Evolutionary conservation across 495 filamentous ascomycete genomes (phyloP), one percentile per base, ranked within the genome.

Genomic region (Saxispiralis lemnorum): DNA sequence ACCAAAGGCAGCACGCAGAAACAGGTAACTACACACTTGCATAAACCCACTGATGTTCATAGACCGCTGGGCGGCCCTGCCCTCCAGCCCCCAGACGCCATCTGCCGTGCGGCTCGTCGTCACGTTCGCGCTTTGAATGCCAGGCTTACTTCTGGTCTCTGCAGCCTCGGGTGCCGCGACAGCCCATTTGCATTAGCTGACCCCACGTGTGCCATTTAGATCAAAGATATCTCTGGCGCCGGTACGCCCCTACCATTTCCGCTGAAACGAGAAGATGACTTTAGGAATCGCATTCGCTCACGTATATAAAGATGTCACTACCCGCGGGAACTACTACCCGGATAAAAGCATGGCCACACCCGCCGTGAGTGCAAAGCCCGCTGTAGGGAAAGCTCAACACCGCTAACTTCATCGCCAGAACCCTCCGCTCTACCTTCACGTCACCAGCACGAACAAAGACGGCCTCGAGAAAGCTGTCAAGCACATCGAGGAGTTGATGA

Each of bases 181-280:
- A 68, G 76, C 79, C 83, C 76, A 73, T 76, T 86, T 81, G 78
- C 84, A 84, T 81, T 79, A 92, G 87, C 89, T 97, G 79, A 97
- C 89, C 75, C 79, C 73, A 62, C 80, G 73, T 81, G 73, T 89
- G 81, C 75, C 59, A 82, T 83, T 60, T 94, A 97, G 89, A 97
- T 97, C 54, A 93, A 94, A 82, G 87, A 96, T 68, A 82, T 95
- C 58, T 95, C 89, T 80, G 89, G 89, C 77, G 88, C 89, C 70
- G 89, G 89, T 97, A 97, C 78, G 89, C 79, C 71, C 68, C 57
- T 63, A 35, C 19, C 30, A 12, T 31, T 18, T 72, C 56, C 60
- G 59, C 61, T 59, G 60, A 55, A 62, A 61, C 60, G 62, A 59
- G 50, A 39, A 45, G 69, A 62, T 59, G 61, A 70, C 68, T 63